phyloP scores from a whole-genome alignment of 805 yeast species.

The Yarrowia hollandica region DNA sequence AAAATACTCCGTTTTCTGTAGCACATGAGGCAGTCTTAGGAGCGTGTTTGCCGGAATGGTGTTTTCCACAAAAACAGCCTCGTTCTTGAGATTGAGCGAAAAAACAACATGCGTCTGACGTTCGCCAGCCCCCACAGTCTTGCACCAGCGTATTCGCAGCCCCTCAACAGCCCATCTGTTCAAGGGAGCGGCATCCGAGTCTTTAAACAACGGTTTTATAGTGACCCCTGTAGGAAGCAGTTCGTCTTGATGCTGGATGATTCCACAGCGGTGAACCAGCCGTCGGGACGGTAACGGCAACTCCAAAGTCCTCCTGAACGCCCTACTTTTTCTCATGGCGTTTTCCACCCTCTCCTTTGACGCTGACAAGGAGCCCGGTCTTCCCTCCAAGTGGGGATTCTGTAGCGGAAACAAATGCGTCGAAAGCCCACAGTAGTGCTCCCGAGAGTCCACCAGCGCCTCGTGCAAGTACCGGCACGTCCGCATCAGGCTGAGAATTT shows the following conservation, averaged over 20 bases:
- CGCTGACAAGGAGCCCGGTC: background rate
- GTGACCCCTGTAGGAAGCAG: background rate
- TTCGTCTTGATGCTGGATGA: background rate
- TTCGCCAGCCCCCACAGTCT: background rate
- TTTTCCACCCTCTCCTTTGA: background rate
- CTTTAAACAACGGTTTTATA: background rate
- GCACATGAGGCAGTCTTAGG: constrained; percentile 4
- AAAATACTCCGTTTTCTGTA: constrained; percentile 14
- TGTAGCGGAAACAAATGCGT: constrained; percentile 5
- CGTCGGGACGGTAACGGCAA: too few species aligned
- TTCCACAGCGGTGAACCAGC: background rate
- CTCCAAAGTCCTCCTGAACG: background rate
- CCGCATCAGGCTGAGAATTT: background rate
- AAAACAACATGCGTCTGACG: constrained; percentile 4
- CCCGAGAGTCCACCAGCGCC: constrained; percentile 2
- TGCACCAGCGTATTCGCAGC: constrained; percentile 14
- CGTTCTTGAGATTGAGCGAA: background rate
- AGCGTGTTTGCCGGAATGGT: constrained; percentile 7
- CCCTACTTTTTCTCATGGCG: background rate
- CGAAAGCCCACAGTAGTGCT: constrained; percentile 5
- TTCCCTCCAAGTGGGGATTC: background rate
- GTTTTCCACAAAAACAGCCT: background rate
- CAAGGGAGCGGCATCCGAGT: constrained; percentile 10
- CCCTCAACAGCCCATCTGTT: constrained; percentile 5
- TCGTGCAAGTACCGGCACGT: background rate